Conservation (phyloP, 495 filamentous ascomycete species). For the Penicillium flavigenum region DNA sequence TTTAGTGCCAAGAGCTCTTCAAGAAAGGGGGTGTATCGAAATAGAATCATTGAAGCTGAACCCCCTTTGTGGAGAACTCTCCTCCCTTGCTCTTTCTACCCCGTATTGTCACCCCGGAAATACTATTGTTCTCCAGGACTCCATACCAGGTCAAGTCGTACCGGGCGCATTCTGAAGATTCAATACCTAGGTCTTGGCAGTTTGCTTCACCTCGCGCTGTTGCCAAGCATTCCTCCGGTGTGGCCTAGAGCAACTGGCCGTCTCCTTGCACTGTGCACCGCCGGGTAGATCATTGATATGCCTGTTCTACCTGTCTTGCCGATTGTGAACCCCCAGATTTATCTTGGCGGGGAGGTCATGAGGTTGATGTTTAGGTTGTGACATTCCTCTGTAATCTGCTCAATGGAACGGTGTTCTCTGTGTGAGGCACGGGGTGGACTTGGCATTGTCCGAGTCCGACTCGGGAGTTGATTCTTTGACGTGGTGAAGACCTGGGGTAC, state of each 20-base stretch:
- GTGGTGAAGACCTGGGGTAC: neutral
- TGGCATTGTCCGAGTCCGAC: conserved; percentile 1
- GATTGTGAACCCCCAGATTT: neutral
- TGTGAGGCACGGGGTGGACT: conserved; percentile 7
- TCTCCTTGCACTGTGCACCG: conserved; percentile 12
- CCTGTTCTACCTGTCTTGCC: conserved; percentile 6
- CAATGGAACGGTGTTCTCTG: neutral
- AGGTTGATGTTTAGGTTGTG: neutral
- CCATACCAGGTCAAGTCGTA: conserved; percentile 11
- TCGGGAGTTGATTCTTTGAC: conserved; percentile 1
- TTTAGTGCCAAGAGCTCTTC: conserved; percentile 3
- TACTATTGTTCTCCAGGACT: conserved; percentile 2
- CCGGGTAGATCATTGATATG: conserved; percentile 17
- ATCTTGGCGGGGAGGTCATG: conserved; percentile 3
- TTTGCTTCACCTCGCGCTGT: conserved; percentile 14
- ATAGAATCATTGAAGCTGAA: conserved; percentile 1
- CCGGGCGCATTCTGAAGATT: conserved; percentile 29
- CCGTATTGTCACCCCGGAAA: conserved; percentile 11
- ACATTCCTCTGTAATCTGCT: neutral
- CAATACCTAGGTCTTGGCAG: conserved; percentile 26
- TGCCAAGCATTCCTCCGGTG: conserved; percentile 27
- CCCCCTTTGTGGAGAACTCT: conserved; percentile 7
- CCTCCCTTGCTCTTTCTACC: conserved; percentile 7
- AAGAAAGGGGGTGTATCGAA: conserved; percentile 1
- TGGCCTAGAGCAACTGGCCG: conserved; percentile 3